A percentile compares a stretch with the other conserved stretches of the same genome.
phyloP scores from a whole-genome alignment of 805 yeast species.

The Barnettozyma sp. region DNA sequence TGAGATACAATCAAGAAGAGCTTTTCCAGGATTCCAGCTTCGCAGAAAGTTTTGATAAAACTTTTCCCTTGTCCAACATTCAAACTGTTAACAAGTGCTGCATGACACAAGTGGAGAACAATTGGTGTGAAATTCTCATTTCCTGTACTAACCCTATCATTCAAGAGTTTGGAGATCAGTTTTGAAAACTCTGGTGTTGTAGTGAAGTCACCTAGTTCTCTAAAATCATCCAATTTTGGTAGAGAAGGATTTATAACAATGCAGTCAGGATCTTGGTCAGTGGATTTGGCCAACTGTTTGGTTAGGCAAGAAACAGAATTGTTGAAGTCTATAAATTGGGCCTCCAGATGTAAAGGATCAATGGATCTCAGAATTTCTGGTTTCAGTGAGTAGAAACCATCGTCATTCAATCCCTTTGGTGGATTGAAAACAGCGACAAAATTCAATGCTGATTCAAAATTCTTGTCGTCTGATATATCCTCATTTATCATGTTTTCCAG shows the following conservation, averaged over 20 bases:
- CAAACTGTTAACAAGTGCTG: conserved; percentile 48
- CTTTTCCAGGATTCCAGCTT: conserved; percentile 49
- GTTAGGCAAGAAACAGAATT: conserved; percentile 43
- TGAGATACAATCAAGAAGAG: conserved; percentile 46
- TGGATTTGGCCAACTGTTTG: conserved; percentile 34
- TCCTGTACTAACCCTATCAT: conserved; percentile 41
- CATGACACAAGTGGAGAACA: conserved; percentile 64
- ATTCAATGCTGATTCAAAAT: conserved; percentile 50
- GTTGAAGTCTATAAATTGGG: conserved; percentile 40
- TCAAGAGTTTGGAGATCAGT: conserved; percentile 50
- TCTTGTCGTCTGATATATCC: conserved; percentile 37
- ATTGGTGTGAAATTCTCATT: conserved; percentile 52
- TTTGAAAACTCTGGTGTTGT: conserved; percentile 49
- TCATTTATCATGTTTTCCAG: conserved; percentile 32
- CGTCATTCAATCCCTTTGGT: conserved; percentile 60
- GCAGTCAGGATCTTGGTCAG: conserved; percentile 22
- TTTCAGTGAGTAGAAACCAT: conserved; percentile 60
- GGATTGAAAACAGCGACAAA: conserved; percentile 56
- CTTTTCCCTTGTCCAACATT: conserved; percentile 32
- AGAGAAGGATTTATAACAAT: conserved; percentile 45
- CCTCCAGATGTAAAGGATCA: conserved; percentile 53
- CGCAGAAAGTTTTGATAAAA: conserved; percentile 38
- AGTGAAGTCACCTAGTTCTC: conserved; percentile 42
- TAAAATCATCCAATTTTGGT: conserved; percentile 28
- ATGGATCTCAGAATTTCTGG: conserved; percentile 35